Evolutionary conservation across 176 grass and related monocot genomes (phyloP).

Genomic region (Triticum turgidum): DNA sequence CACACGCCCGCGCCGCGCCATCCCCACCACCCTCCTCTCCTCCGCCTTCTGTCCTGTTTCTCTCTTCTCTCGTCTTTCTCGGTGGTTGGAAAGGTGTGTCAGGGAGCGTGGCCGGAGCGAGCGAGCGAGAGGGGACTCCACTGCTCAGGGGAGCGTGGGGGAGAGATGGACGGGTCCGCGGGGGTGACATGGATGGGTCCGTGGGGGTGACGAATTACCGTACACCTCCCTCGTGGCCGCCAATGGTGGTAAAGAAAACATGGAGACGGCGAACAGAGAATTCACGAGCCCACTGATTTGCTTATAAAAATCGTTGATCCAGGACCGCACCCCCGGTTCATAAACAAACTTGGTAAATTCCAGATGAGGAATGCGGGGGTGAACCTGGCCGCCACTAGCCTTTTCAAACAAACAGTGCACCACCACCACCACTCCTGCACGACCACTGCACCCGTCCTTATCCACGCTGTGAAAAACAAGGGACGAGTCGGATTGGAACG

Average conservation of each 20-base stretch:
- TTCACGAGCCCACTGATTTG: not conserved
- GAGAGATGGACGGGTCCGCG: not conserved
- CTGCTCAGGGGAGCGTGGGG: not conserved
- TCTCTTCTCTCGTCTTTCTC: not conserved
- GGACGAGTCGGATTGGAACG: not conserved
- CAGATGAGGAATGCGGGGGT: not conserved
- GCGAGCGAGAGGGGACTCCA: no score
- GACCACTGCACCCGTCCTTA: not conserved
- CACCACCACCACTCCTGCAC: no score
- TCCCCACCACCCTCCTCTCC: not conserved
- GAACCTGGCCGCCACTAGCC: not conserved
- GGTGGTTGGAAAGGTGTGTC: not conserved
- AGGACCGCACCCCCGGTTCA: no score
- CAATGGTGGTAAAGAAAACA: not conserved
- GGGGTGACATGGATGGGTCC: not conserved
- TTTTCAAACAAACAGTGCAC: not conserved
- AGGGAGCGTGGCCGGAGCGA: not conserved
- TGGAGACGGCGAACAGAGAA: not conserved
- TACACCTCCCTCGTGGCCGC: not conserved
- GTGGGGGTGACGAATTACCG: not conserved
- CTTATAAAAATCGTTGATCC: not conserved
- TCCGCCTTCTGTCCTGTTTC: not conserved
- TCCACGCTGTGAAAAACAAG: not conserved
- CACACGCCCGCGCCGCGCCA: constrained; percentile 52
- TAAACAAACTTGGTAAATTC: not conserved